A percentile compares a stretch with the other conserved stretches of the same genome.
phyloP scores from a whole-genome alignment of 805 yeast genomes.

The Zygotorulaspora chibaensis region DNA sequence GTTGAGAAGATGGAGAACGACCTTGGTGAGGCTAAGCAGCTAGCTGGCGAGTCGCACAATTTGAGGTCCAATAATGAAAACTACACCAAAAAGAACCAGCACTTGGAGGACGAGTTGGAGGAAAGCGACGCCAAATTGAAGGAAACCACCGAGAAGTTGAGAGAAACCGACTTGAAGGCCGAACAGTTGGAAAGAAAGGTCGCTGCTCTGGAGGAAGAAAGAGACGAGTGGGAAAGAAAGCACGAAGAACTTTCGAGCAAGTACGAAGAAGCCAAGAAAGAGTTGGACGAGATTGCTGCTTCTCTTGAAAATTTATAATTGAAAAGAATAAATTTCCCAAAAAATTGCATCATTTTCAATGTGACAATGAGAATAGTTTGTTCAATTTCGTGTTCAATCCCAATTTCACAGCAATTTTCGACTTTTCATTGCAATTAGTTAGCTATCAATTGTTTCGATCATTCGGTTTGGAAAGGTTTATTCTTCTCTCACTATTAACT shows the following conservation, averaged over 20 bases:
- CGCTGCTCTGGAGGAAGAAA: conserved; percentile 85
- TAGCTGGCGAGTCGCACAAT: conserved; percentile 87
- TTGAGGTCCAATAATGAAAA: conserved; percentile 87
- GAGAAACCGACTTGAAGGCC: conserved; percentile 92
- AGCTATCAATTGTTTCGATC: not conserved
- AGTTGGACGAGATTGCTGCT: conserved; percentile 93
- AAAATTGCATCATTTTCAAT: not conserved
- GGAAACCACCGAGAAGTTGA: conserved; percentile 88
- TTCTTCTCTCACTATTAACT: not conserved
- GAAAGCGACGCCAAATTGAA: conserved; percentile 84
- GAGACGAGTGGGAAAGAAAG: conserved; percentile 85
- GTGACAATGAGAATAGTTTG: too few species aligned
- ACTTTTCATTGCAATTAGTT: not conserved
- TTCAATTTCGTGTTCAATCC: not conserved
- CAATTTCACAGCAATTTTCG: not conserved
- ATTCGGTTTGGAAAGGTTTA: not conserved
- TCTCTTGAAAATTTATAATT: conserved; percentile 66
- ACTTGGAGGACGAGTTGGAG: conserved; percentile 88
- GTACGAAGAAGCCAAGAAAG: conserved; percentile 81
- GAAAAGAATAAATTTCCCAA: not conserved
- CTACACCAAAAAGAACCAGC: conserved; percentile 82
- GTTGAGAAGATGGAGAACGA: conserved; percentile 52
- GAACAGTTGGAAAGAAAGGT: conserved; percentile 96
- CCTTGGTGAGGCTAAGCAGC: conserved; percentile 49
- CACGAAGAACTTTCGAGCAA: conserved; percentile 81